Evolutionary conservation across 1,284 basidiomycete species (phyloP).

Genomic region (Xerocomus cyaneibrunnescens): DNA sequence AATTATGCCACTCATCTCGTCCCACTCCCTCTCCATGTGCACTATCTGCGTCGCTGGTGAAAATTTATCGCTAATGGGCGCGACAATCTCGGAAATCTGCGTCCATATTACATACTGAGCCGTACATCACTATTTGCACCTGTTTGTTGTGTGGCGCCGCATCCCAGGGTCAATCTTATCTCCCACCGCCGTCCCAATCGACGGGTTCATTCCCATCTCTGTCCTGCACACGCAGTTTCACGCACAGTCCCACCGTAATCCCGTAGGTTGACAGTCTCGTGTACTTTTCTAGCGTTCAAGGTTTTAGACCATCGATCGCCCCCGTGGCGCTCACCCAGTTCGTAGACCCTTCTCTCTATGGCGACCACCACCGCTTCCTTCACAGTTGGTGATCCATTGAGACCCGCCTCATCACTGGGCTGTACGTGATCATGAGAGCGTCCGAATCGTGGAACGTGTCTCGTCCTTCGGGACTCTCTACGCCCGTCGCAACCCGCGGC

Average conservation of each 20-base stretch:
- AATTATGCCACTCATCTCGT: conserved; percentile 2
- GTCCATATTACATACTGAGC: conserved; percentile 31
- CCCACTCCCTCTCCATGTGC: conserved; percentile 1
- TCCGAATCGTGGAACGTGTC: conserved; percentile 19
- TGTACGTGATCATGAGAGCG: conserved; percentile 26
- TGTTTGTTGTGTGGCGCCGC: conserved; percentile 28
- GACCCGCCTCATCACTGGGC: conserved; percentile 19
- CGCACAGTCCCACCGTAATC: neutral
- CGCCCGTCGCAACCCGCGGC: conserved; percentile 23
- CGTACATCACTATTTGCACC: conserved; percentile 21
- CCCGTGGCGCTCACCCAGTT: too few species aligned
- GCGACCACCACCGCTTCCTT: conserved; percentile 12
- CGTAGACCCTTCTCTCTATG: neutral
- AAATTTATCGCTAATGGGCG: conserved; percentile 34
- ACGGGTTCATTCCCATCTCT: conserved; percentile 17
- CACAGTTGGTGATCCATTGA: conserved; percentile 3
- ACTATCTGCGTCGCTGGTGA: conserved; percentile 22
- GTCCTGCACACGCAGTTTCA: neutral
- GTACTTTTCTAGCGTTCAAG: conserved; percentile 5
- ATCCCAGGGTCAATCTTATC: conserved; percentile 39
- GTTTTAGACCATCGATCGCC: conserved; percentile 9
- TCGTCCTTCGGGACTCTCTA: conserved; percentile 21
- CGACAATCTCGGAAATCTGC: conserved; percentile 31
- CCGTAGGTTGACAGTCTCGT: conserved; percentile 1
- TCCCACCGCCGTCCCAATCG: conserved; percentile 15